Conservation (phyloP, 1,284 basidiomycete genomes). For the Heterobasidion occidentale region DNA sequence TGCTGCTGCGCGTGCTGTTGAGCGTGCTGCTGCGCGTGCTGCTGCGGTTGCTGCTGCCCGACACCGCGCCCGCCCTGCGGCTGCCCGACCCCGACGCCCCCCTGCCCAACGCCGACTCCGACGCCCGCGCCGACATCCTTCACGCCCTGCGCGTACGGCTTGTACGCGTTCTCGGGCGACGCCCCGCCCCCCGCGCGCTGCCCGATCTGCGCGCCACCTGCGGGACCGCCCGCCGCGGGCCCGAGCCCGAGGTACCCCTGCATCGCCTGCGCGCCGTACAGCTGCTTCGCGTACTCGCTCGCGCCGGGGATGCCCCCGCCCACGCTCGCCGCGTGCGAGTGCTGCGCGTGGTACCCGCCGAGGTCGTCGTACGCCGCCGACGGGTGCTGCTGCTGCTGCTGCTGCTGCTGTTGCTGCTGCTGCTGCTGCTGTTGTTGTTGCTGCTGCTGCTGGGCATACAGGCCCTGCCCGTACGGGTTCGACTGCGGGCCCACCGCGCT, state of each 20-base stretch:
- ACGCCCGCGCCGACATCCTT: slow-evolving; percentile 54
- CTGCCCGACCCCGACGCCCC: slow-evolving; percentile 23
- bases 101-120: slow-evolving; percentile 33
- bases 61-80: slow-evolving; percentile 36
- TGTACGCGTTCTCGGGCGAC: slow-evolving; percentile 68
- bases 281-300: slow-evolving; percentile 56
- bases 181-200: slow-evolving; percentile 35
- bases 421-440: slow-evolving; percentile 15
- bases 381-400: slow-evolving; percentile 10
- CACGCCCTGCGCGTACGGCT: slow-evolving; percentile 48
- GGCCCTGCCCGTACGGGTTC: slow-evolving; percentile 49
- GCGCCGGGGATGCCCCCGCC: slow-evolving; percentile 35
- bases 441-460: slow-evolving; percentile 47
- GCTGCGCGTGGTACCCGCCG: slow-evolving; percentile 37
- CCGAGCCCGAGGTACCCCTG: slow-evolving; percentile 66
- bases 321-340: slow-evolving; percentile 41
- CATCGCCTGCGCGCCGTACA: slow-evolving; percentile 57
- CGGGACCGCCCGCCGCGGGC: slow-evolving; percentile 32
- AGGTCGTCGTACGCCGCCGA: slow-evolving; percentile 61
- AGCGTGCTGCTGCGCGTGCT: not conserved
- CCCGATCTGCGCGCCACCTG: slow-evolving; percentile 37
- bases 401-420: not conserved
- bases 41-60: not conserved
- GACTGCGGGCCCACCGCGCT: slow-evolving; percentile 45
- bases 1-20: not conserved